Percentiles rank a stretch among this genome's conserved stretches.
These are phyloP conservation scores for Suhomyces pyralidae DNA, from an alignment of 805 yeast species.

Conservation along the genomic window DNA sequence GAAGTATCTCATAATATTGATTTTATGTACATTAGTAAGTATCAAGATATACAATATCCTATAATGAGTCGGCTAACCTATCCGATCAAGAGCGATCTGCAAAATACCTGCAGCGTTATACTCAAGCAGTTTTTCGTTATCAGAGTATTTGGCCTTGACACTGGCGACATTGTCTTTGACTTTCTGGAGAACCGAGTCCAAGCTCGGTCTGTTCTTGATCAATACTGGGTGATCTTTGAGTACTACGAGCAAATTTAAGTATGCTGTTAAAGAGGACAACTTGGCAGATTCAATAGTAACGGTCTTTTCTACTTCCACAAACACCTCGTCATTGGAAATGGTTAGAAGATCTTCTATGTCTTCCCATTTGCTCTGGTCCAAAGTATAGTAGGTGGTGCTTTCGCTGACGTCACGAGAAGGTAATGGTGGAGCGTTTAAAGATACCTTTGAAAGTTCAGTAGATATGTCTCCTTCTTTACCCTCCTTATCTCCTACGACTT, in stretches of 20 bases:
- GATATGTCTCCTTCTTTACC: background rate
- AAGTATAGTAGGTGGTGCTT: conserved; percentile 35
- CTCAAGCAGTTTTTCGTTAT: conserved; percentile 15
- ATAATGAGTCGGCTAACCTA: conserved; percentile 7
- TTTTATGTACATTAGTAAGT: background rate
- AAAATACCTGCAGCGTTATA: conserved; percentile 34
- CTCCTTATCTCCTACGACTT: background rate
- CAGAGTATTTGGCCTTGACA: conserved; percentile 18
- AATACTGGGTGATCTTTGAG: conserved; percentile 22
- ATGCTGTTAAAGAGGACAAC: conserved; percentile 50
- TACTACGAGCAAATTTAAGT: conserved; percentile 50
- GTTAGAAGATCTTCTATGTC: conserved; percentile 44
- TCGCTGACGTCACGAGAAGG: conserved; percentile 20
- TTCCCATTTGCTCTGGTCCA: conserved; percentile 40
- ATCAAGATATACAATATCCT: background rate
- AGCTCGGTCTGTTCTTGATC: conserved; percentile 10
- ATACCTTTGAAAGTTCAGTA: background rate
- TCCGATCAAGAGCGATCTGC: conserved; percentile 34
- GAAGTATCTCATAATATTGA: too few species aligned
- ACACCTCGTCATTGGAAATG: conserved; percentile 34
- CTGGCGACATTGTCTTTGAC: conserved; percentile 14
- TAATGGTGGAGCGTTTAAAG: conserved; percentile 14
- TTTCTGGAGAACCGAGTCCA: conserved; percentile 13
- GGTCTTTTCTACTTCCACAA: conserved; percentile 15
- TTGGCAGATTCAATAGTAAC: conserved; percentile 19